These are phyloP conservation scores for Fremontodendron californicum DNA, from an alignment of 345 rosid species.

Conservation along the genomic window DNA sequence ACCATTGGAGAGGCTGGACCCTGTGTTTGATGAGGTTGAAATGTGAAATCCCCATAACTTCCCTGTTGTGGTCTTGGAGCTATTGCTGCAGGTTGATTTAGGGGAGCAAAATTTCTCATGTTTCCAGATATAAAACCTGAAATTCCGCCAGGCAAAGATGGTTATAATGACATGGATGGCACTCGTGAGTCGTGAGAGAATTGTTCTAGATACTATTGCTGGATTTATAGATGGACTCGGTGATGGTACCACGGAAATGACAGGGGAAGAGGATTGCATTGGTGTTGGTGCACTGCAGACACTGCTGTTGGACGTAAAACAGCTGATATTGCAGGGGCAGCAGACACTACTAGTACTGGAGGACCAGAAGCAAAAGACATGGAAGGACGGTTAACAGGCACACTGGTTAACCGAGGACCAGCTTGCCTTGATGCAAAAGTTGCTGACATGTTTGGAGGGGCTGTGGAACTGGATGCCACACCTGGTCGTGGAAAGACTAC, in stretches of 20 bases:
- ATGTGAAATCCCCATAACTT: constrained; percentile 54
- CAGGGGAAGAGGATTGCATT: constrained; percentile 26
- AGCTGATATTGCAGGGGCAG: constrained; percentile 15
- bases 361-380: constrained; percentile 30
- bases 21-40: constrained; percentile 43
- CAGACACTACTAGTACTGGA: constrained; percentile 23
- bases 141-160: constrained; percentile 26
- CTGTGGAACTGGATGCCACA: not conserved
- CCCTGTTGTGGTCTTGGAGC: constrained; percentile 37
- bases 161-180: constrained; percentile 26
- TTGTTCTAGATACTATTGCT: constrained; percentile 12
- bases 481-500: too few relatives aligned
- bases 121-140: too few relatives aligned
- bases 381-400: constrained; percentile 33
- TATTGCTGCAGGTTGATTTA: constrained; percentile 29
- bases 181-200: constrained; percentile 19
- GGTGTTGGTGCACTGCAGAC: constrained; percentile 23
- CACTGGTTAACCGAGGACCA: constrained; percentile 24
- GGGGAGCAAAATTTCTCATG: constrained; percentile 33
- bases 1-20: constrained; percentile 32
- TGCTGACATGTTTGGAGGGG: constrained; percentile 25
- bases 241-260: constrained; percentile 10
- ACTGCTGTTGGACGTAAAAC: constrained; percentile 26
- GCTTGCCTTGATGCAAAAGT: constrained; percentile 24
- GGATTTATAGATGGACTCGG: constrained; percentile 21